phyloP scores from a whole-genome alignment of 2,329 filamentous ascomycete species.

The Curvularia spicifera region DNA sequence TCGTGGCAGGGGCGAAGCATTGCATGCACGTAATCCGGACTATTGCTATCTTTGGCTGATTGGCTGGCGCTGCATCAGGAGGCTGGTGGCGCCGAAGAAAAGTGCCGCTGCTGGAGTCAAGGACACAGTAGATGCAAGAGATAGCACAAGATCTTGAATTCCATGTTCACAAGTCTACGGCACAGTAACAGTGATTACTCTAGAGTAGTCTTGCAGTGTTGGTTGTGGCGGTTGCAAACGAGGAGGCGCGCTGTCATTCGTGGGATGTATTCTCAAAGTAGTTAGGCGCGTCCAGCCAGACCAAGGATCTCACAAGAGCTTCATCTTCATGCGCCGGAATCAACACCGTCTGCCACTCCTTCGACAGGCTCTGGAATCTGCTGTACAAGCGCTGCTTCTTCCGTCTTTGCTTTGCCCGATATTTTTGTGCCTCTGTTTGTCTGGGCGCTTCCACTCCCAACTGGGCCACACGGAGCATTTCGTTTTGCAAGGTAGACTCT shows the following conservation, averaged over 20 bases:
- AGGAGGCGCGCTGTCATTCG: constrained; percentile 16
- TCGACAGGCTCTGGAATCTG: constrained; percentile 22
- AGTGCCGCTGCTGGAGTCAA: not conserved
- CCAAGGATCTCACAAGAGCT: constrained; percentile 28
- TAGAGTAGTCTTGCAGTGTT: constrained; percentile 1
- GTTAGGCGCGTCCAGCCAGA: constrained; percentile 21
- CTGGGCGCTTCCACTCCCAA: constrained; percentile 11
- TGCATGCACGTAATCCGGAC: constrained; percentile 18
- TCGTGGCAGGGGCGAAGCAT: constrained; percentile 7
- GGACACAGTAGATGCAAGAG: not conserved
- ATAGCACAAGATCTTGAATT: not conserved
- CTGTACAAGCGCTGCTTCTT: constrained; percentile 11
- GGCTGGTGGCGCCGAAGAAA: constrained; percentile 5
- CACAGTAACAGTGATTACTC: not conserved
- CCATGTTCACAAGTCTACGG: not conserved
- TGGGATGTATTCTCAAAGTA: constrained; percentile 17
- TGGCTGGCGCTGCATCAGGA: constrained; percentile 21
- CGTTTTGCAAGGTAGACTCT: constrained; percentile 35
- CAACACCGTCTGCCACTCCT: constrained; percentile 27
- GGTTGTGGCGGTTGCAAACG: constrained; percentile 8
- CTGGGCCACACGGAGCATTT: constrained; percentile 40
- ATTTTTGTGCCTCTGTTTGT: not conserved
- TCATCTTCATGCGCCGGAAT: constrained; percentile 32
- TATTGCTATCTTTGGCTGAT: constrained; percentile 23
- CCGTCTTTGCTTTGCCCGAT: constrained; percentile 8